Conservation (phyloP, 2,329 filamentous ascomycete genomes). For the Dothideomycetes sp. region DNA sequence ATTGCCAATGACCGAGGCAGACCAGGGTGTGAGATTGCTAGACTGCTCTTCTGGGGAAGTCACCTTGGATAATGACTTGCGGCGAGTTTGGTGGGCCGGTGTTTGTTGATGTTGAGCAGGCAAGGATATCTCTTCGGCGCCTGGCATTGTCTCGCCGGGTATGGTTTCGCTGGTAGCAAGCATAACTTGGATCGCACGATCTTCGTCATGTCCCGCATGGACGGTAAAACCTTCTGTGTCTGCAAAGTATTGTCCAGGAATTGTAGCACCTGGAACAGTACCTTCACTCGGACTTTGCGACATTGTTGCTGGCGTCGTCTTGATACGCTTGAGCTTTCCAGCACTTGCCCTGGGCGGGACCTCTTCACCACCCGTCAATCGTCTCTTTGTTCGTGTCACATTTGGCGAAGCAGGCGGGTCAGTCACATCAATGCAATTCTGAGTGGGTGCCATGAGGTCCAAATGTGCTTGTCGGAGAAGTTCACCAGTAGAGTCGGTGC, state of each 20-base stretch:
- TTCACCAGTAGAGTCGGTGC: slow-evolving; percentile 3
- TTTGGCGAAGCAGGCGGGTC: background rate
- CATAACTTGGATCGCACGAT: too few species aligned
- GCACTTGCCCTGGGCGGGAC: background rate
- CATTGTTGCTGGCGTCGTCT: background rate
- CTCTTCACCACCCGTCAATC: background rate
- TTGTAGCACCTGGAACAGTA: background rate
- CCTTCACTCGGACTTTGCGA: background rate
- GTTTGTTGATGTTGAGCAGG: too few species aligned
- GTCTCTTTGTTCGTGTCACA: slow-evolving; percentile 1
- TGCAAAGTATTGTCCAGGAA: too few species aligned
- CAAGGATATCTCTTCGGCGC: too few species aligned
- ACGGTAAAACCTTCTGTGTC: too few species aligned
- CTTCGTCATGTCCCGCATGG: too few species aligned
- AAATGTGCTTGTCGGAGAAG: slow-evolving; percentile 3
- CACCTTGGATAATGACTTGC: background rate
- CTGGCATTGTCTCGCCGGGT: slow-evolving; percentile 3
- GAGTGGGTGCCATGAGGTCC: slow-evolving; percentile 6
- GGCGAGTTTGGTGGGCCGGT: too few species aligned
- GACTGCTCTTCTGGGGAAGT: background rate
- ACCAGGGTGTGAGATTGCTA: slow-evolving; percentile 5
- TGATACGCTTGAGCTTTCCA: slow-evolving; percentile 8
- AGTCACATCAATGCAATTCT: slow-evolving; percentile 1
- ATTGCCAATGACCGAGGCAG: background rate
- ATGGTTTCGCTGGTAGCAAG: slow-evolving; percentile 5